Evolutionary conservation across 2,329 filamentous ascomycete genomes (phyloP).

Genomic region (Pseudocercospora cruenta): DNA sequence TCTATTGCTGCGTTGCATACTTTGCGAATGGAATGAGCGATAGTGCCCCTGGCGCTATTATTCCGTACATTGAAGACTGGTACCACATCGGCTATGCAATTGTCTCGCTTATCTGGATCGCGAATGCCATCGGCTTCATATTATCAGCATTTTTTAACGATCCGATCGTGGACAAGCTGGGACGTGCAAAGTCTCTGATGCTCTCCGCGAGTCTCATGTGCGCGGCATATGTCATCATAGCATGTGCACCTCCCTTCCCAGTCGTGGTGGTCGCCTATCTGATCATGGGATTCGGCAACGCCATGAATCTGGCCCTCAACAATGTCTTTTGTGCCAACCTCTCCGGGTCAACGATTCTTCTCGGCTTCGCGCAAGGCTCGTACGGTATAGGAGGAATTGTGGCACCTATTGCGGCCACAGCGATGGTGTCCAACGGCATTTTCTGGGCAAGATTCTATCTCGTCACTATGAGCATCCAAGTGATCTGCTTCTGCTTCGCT

Average conservation of each 20-base stretch:
- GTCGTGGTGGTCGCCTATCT: slow-evolving; percentile 64
- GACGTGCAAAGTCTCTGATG: slow-evolving; percentile 67
- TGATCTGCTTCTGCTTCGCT: slow-evolving; percentile 61
- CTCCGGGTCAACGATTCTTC: slow-evolving; percentile 54
- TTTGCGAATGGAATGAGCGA: slow-evolving; percentile 75
- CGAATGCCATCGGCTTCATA: slow-evolving; percentile 64
- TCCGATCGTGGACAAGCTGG: slow-evolving; percentile 62
- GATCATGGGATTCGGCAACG: slow-evolving; percentile 61
- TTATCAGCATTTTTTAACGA: slow-evolving; percentile 72
- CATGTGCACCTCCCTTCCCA: slow-evolving; percentile 70
- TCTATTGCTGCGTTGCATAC: slow-evolving; percentile 66
- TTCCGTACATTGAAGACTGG: slow-evolving; percentile 77
- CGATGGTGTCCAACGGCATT: slow-evolving; percentile 64
- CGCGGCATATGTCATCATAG: slow-evolving; percentile 66
- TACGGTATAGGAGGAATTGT: slow-evolving; percentile 58
- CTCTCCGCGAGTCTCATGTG: slow-evolving; percentile 61
- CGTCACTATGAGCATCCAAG: slow-evolving; percentile 62
- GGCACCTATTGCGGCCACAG: slow-evolving; percentile 74
- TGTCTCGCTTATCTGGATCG: slow-evolving; percentile 75
- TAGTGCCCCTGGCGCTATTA: slow-evolving; percentile 69
- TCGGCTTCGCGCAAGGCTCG: slow-evolving; percentile 67
- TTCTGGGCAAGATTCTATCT: slow-evolving; percentile 75
- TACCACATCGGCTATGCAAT: slow-evolving; percentile 77
- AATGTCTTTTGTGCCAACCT: slow-evolving; percentile 62
- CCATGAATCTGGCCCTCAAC: slow-evolving; percentile 57